Conservation (phyloP, 2,329 filamentous ascomycete genomes). For the Cytospora schulzeri region DNA sequence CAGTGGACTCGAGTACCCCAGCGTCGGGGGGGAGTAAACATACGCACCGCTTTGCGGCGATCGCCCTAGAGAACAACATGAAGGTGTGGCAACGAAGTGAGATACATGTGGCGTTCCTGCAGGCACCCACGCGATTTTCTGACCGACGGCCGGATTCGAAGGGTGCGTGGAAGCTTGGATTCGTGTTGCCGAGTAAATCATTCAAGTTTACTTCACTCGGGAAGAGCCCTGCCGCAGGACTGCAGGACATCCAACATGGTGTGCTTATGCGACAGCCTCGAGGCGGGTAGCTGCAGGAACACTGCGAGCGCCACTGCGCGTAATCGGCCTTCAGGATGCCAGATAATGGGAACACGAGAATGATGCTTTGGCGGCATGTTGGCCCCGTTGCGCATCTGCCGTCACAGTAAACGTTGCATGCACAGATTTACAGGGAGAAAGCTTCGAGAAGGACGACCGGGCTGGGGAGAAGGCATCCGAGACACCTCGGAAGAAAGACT, state of each 20-base stretch:
- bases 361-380: neutral
- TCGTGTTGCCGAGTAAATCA: neutral
- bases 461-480: slow-evolving; percentile 8
- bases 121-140: slow-evolving; percentile 8
- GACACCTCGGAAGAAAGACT: neutral
- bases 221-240: neutral
- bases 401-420: neutral
- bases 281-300: slow-evolving; percentile 11
- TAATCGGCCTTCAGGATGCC: slow-evolving; percentile 3
- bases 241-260: neutral
- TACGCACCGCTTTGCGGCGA: neutral
- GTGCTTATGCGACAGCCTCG: neutral
- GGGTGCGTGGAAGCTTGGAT: neutral
- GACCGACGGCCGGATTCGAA: slow-evolving; percentile 8
- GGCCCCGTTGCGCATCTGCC: neutral
- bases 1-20: slow-evolving; percentile 5
- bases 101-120: slow-evolving; percentile 1
- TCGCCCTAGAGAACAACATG: neutral
- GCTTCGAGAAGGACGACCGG: neutral
- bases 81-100: neutral
- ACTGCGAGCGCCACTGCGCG: neutral
- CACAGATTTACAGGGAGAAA: neutral
- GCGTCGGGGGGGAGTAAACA: neutral
- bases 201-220: neutral
- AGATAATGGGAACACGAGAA: slow-evolving; percentile 2